A percentile compares a stretch with the other conserved stretches of the same genome.
Evolutionary conservation across 2,329 filamentous ascomycete genomes (phyloP).

Genomic region (Talaromyces sp.): DNA sequence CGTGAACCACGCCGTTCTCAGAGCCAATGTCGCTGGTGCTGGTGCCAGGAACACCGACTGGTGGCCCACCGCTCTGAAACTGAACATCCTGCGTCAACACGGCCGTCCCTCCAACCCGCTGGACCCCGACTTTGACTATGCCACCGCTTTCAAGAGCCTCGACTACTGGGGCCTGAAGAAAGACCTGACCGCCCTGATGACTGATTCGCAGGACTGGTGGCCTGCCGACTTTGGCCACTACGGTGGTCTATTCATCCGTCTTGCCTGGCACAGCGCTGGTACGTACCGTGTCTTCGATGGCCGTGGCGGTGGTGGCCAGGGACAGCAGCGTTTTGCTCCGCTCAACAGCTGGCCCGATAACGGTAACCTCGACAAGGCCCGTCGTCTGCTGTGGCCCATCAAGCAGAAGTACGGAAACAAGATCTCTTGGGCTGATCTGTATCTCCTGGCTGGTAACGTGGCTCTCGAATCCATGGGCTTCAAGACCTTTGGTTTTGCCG

Average conservation of each 20-base stretch:
- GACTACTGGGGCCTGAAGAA: constrained; percentile 68
- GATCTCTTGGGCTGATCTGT: constrained; percentile 72
- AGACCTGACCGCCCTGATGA: constrained; percentile 66
- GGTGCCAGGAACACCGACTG: constrained; percentile 66
- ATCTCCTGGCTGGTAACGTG: constrained; percentile 68
- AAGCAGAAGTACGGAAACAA: constrained; percentile 82
- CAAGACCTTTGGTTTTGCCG: constrained; percentile 67
- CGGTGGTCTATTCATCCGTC: constrained; percentile 70
- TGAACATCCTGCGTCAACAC: constrained; percentile 70
- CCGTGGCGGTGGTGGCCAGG: constrained; percentile 66
- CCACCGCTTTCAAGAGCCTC: constrained; percentile 63
- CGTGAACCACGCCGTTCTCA: constrained; percentile 1
- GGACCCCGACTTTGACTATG: constrained; percentile 64
- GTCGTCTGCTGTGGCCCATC: constrained; percentile 71
- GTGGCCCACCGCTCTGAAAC: constrained; percentile 64
- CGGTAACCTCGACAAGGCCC: constrained; percentile 71
- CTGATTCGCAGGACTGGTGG: constrained; percentile 75
- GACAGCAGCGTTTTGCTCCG: constrained; percentile 73
- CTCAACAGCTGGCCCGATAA: constrained; percentile 82
- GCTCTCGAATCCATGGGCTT: constrained; percentile 72
- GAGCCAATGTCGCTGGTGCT: constrained; percentile 45
- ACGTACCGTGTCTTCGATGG: constrained; percentile 72
- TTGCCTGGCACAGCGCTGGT: constrained; percentile 76
- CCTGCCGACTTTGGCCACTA: constrained; percentile 78
- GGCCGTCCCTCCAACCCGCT: constrained; percentile 58